Conservation (phyloP, 2,329 filamentous ascomycete species). For the Paraphaeosphaeria minitans region DNA sequence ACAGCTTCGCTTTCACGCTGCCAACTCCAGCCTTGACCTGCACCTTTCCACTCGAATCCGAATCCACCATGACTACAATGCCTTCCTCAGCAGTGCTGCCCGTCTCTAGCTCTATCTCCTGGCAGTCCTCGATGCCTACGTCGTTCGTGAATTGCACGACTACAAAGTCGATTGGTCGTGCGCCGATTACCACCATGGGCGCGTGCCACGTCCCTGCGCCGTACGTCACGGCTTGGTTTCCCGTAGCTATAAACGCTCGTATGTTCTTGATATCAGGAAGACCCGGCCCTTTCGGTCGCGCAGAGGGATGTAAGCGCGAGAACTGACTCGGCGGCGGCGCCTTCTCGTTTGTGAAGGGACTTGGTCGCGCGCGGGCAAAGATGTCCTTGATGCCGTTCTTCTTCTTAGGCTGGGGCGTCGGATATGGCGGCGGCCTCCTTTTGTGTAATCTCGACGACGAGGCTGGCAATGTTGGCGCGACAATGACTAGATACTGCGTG, state of each 20-base stretch:
- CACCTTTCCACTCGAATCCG: conserved; percentile 38
- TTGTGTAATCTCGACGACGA: conserved; percentile 36
- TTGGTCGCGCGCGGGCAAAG: conserved; percentile 49
- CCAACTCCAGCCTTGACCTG: conserved; percentile 44
- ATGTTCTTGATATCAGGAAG: conserved; percentile 74
- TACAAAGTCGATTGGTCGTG: conserved; percentile 72
- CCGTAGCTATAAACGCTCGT: conserved; percentile 77
- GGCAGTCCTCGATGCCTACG: conserved; percentile 81
- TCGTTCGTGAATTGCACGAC: conserved; percentile 90
- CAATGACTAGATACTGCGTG: conserved; percentile 78
- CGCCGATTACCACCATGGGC: conserved; percentile 88
- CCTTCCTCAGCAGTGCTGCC: conserved; percentile 35
- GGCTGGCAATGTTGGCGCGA: conserved; percentile 75
- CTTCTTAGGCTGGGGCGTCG: conserved; percentile 37
- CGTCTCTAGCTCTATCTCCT: conserved; percentile 66
- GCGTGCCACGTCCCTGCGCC: conserved; percentile 93
- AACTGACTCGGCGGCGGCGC: conserved; percentile 42
- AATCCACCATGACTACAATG: conserved; percentile 42
- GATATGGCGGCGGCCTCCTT: conserved; percentile 50
- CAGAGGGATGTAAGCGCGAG: conserved; percentile 36
- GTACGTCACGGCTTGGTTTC: conserved; percentile 87
- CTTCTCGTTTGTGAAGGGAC: conserved; percentile 58
- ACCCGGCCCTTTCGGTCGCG: conserved; percentile 56
- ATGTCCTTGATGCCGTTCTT: conserved; percentile 44
- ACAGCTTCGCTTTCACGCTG: conserved; percentile 39